Evolutionary conservation across 2,329 filamentous ascomycete species (phyloP).

Genomic region (Colletotrichum sp.): DNA sequence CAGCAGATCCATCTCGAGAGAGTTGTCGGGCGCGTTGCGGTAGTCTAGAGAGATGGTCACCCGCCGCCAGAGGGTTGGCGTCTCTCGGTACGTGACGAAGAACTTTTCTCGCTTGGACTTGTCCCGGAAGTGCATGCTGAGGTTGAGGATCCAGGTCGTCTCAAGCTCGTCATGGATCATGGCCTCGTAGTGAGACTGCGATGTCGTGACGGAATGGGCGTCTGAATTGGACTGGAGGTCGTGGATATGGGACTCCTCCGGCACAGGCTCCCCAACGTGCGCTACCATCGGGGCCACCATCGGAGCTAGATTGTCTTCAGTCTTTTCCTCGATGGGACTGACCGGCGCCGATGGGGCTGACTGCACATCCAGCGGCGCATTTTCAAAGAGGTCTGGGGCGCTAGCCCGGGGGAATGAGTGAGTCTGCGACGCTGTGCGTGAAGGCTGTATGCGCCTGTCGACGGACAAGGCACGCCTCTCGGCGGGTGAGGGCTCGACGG

Average conservation of each 20-base stretch:
- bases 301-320: slow-evolving; percentile 23
- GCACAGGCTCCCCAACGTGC: slow-evolving; percentile 8
- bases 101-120: slow-evolving; percentile 94
- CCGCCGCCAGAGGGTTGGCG: slow-evolving; percentile 78
- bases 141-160: slow-evolving; percentile 90
- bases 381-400: slow-evolving; percentile 50
- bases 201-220: slow-evolving; percentile 53
- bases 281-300: slow-evolving; percentile 18
- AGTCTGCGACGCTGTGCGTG: slow-evolving; percentile 37
- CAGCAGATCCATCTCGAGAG: slow-evolving; percentile 83
- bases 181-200: slow-evolving; percentile 57
- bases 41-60: slow-evolving; percentile 97
- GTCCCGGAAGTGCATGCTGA: slow-evolving; percentile 98
- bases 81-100: slow-evolving; percentile 91
- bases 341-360: slow-evolving; percentile 31
- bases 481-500: slow-evolving; percentile 64
- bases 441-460: slow-evolving; percentile 52
- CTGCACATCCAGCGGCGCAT: slow-evolving; percentile 27
- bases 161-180: slow-evolving; percentile 83
- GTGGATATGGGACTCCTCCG: slow-evolving; percentile 19
- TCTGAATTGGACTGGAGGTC: slow-evolving; percentile 43
- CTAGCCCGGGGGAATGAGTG: slow-evolving; percentile 49
- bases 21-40: slow-evolving; percentile 77
- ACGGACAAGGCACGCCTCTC: slow-evolving; percentile 77
- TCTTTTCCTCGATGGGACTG: slow-evolving; percentile 36